These are phyloP conservation scores for Arthrobotrys pseudoclavata DNA, from an alignment of 2,329 filamentous ascomycete genomes.

Conservation along the genomic window DNA sequence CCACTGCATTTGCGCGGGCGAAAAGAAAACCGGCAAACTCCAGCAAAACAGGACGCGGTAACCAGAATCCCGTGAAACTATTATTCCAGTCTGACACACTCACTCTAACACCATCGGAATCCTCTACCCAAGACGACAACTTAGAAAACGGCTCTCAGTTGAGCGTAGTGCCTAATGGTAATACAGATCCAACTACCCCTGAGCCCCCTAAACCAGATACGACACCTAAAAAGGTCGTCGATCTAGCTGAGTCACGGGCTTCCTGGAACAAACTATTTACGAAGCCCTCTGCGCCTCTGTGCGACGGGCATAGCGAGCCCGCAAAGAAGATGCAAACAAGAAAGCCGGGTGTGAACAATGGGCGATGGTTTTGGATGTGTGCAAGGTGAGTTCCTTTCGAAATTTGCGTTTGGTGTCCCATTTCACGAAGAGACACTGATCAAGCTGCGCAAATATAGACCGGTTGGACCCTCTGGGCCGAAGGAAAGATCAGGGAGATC, in stretches of 20 bases:
- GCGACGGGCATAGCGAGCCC: conserved; percentile 85
- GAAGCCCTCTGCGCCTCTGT: conserved; percentile 80
- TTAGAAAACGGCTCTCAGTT: conserved; percentile 29
- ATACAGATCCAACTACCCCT: not conserved
- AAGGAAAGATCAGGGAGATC: conserved; percentile 85
- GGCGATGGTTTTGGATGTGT: conserved; percentile 77
- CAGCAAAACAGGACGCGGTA: not conserved
- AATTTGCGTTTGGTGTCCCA: not conserved
- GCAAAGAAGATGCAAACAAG: conserved; percentile 88
- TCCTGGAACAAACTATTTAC: conserved; percentile 88
- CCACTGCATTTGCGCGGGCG: not conserved
- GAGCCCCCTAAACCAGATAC: not conserved
- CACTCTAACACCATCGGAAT: conserved; percentile 3
- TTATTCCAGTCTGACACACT: conserved; percentile 31
- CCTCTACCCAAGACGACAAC: not conserved
- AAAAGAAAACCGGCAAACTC: conserved; percentile 17
- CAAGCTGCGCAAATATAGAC: conserved; percentile 68
- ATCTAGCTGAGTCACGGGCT: conserved; percentile 80
- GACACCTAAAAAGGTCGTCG: conserved; percentile 70
- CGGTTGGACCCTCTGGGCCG: conserved; percentile 84
- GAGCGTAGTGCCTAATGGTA: conserved; percentile 7
- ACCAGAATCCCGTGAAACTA: conserved; percentile 24
- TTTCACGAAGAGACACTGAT: conserved; percentile 18
- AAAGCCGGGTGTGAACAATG: conserved; percentile 86
- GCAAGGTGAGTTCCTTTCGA: conserved; percentile 70